Evolutionary conservation across 2,329 filamentous ascomycete species (phyloP), one percentile per base, ranked within the genome.

Genomic region (Apiospora arundinis): DNA sequence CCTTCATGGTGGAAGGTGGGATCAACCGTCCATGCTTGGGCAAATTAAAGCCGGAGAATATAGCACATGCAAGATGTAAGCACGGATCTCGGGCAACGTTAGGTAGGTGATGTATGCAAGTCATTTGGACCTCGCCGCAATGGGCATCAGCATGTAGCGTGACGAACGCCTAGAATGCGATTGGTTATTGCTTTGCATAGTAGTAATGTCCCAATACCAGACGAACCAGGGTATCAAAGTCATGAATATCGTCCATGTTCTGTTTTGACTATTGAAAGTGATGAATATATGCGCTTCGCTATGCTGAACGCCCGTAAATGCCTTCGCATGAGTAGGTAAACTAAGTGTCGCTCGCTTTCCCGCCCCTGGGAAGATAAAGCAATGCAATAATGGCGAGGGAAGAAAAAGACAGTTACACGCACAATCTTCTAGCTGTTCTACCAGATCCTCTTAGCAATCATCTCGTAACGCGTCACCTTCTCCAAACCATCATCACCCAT

Each of bases 361-460:
- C 16, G 1, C 18, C 18, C 16, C 52, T 12, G 11, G n/a, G 16
- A 40, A 37, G n/a, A 37, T 9, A 37, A 37, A 8, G 6, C 28
- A 37, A 60, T 32, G 52, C 52, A 60, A 60, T 7, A 37, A 60
- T n/a, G 37, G 28, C 37, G 7, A 60, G 37, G 5, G n/a, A 7
- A 40, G 18, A 40, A 63, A 7, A 40, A 40, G 4, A 37, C 9
- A 11, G 28, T 5, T 1, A 11, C 28, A 37, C 11, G 25, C 25
- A 9, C 40, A 42, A 4, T 40, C 1, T 7, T 14, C 6, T 56
- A 14, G 28, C 14, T 2, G 6, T 21, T 11, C 75, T 82, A 98
- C 96, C 96, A 99, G 77, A 99, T 99, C 80, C 96, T 89, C 87
- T 98, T 98, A 0, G 94, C 94, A 76, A 95, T 92, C 96, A 98